phyloP scores from a whole-genome alignment of 2,329 filamentous ascomycete genomes.

The Aaosphaeria pasadenensis region DNA sequence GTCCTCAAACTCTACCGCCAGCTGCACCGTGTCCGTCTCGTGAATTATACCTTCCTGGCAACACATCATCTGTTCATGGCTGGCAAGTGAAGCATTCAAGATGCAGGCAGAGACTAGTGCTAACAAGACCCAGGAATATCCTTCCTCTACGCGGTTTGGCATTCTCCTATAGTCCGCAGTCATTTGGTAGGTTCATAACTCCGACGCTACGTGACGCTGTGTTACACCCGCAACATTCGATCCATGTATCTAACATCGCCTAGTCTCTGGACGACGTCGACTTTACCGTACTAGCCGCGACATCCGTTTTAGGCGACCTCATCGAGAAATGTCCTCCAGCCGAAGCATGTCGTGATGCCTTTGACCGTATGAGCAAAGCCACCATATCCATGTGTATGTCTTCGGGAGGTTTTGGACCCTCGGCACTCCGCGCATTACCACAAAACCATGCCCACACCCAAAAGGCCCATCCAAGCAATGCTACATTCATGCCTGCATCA shows the following conservation, averaged over 20 bases:
- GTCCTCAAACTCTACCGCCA: constrained; percentile 88
- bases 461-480: constrained; percentile 19
- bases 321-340: constrained; percentile 94
- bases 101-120: constrained; percentile 1
- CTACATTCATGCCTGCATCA: constrained; percentile 24
- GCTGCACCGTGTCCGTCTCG: constrained; percentile 79
- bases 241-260: constrained; percentile 4
- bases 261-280: constrained; percentile 92
- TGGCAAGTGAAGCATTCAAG: constrained; percentile 50
- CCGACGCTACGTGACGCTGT: constrained; percentile 2
- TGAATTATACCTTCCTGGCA: constrained; percentile 94
- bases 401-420: constrained; percentile 72
- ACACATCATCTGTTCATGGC: constrained; percentile 98
- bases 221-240: not conserved
- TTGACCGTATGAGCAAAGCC: constrained; percentile 90
- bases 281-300: constrained; percentile 89
- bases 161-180: constrained; percentile 83
- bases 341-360: constrained; percentile 90
- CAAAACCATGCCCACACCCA: constrained; percentile 6
- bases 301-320: constrained; percentile 85
- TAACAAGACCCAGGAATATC: constrained; percentile 60
- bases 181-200: constrained; percentile 63
- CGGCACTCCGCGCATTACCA: constrained; percentile 25
- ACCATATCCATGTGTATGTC: constrained; percentile 93
- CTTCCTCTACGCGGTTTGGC: constrained; percentile 96